Base-by-base conservation (phyloP, 345 rosid genomes). In the Rhodamnia argentea region DNA sequence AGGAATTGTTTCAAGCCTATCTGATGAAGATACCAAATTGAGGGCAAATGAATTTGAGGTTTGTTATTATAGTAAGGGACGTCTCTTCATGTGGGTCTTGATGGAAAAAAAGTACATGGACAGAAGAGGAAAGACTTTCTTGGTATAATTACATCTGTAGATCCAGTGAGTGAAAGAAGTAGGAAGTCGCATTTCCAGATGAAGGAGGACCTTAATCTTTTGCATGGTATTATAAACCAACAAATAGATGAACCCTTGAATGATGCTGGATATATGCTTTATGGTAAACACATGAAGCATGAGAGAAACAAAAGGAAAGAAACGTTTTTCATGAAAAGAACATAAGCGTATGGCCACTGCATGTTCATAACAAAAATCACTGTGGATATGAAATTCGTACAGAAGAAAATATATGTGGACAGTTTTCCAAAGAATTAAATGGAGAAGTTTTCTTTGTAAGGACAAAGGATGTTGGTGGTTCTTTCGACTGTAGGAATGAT, bases 131-230 rank as follows among this genome's bases (percentile, higher is more conserved):
- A 87, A 89, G 88, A 90, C 87, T 59, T 87, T 51, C 44, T 88
- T 86, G 91, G 92, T 89, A 90, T 92, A 70, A 87, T 92, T 54
- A 92, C 90, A 87, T 90, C 93, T 12, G 88, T 84, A 84, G 90
- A 90, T 82, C 58, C 51, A 55, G 83, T 92, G 85, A 90, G 87
- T 58, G 85, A 89, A 83, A 91, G 92, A 88, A 90, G 89, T 86
- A 91, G 84, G 86, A 91, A 92, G 86, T 89, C 90, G 89, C 87
- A 93, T 52, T 22, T 82, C 87, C 94, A 88, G 91, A 89, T 88
- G 86, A 93, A 89, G 87, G 91, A 90, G 82, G 91, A 93, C 87
- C 87, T 92, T 18, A 84, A 90, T 44, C 82, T 83, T 89, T 89
- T 93, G 90, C 89, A 88, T 88, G 87, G 88, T 59, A 42, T 87